These are phyloP conservation scores for Aphanoascus verrucosus DNA, from an alignment of 2,329 filamentous ascomycete species.

Conservation along the genomic window DNA sequence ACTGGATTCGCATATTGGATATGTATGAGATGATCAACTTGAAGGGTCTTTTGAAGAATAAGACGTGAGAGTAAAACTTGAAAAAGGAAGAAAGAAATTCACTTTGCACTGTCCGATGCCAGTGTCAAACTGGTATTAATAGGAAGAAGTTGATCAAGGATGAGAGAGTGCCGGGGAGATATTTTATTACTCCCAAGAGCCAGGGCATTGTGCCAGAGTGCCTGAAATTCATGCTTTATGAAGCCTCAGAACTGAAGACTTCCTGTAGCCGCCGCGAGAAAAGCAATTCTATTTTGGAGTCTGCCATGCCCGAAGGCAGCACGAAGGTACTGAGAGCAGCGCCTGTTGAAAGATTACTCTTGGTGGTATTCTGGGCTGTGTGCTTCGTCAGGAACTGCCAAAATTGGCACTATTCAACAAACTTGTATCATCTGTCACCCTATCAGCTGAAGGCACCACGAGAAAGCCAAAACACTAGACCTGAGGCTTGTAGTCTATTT, in stretches of 20 bases:
- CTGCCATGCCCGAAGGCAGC: too few species aligned
- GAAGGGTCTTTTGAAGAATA: neutral
- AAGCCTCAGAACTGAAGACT: too few species aligned
- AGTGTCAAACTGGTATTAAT: too few species aligned
- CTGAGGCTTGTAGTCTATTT: neutral
- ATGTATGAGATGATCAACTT: neutral
- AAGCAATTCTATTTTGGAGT: too few species aligned
- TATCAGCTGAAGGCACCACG: neutral
- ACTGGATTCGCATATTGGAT: neutral
- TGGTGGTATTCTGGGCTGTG: too few species aligned
- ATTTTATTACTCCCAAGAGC: too few species aligned
- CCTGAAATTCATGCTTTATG: too few species aligned
- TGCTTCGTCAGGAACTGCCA: neutral
- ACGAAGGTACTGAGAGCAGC: too few species aligned
- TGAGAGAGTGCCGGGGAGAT: neutral
- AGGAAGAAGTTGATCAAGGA: neutral
- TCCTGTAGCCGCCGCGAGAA: too few species aligned
- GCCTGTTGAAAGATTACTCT: too few species aligned
- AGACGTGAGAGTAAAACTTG: neutral
- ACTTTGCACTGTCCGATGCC: too few species aligned
- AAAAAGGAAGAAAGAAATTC: neutral
- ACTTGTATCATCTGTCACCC: neutral
- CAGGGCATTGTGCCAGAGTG: too few species aligned
- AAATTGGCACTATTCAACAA: neutral
- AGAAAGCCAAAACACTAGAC: neutral